Conservation (phyloP, 352 stramenopile genomes). For the Phytophthora sansomeana region DNA sequence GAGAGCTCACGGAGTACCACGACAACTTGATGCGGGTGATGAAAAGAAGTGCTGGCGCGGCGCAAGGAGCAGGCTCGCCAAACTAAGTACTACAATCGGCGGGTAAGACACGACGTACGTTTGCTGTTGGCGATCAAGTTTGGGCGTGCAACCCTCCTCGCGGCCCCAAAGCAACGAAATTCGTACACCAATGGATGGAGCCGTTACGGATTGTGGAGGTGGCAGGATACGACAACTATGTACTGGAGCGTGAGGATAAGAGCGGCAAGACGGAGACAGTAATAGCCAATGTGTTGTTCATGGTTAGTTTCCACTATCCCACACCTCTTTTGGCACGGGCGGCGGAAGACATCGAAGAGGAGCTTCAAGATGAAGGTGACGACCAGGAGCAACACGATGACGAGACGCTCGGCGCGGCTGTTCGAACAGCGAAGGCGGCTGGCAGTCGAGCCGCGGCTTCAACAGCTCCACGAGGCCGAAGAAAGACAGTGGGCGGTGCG, state of each 20-base stretch:
- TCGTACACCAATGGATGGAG: not conserved
- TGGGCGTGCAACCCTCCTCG: too few relatives aligned
- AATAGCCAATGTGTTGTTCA: constrained; percentile 1
- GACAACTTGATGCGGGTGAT: too few relatives aligned
- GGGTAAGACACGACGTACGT: too few relatives aligned
- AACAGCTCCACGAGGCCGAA: not conserved
- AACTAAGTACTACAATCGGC: too few relatives aligned
- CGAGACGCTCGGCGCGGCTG: not conserved
- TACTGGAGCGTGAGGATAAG: constrained; percentile 1
- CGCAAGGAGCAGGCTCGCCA: too few relatives aligned
- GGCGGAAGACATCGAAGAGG: not conserved
- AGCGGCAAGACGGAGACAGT: not conserved
- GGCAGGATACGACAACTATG: not conserved
- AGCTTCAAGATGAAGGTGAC: constrained; percentile 1
- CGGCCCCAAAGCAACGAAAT: constrained; percentile 3
- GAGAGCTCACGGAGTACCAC: too few relatives aligned
- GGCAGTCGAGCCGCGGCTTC: not conserved
- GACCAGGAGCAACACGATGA: not conserved
- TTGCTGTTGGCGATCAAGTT: too few relatives aligned
- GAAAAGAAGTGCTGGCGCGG: too few relatives aligned
- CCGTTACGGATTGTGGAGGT: not conserved
- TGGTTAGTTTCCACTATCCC: not conserved
- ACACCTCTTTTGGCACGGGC: not conserved
- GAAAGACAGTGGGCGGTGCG: not conserved
- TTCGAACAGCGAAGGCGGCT: not conserved